These are phyloP conservation scores for Naganishia antarctica DNA, from an alignment of 768 basidiomycete species.

Conservation along the genomic window DNA sequence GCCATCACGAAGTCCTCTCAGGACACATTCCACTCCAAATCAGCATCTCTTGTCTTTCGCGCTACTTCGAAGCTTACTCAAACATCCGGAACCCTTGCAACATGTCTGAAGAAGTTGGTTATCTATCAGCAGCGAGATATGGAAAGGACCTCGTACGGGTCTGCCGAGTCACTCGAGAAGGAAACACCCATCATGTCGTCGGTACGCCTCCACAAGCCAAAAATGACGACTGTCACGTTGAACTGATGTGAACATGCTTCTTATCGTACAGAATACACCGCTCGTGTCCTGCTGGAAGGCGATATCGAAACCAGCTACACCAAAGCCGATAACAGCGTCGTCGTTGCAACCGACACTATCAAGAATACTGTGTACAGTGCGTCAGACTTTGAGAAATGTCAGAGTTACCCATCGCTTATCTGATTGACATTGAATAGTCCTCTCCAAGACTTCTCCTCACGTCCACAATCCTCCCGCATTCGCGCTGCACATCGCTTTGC, in stretches of 20 bases:
- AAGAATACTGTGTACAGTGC: conserved; percentile 51
- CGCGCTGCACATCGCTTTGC: conserved; percentile 76
- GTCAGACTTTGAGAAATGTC: conserved; percentile 21
- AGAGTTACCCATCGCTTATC: conserved; percentile 23
- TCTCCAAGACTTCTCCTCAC: conserved; percentile 85
- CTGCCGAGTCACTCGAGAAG: conserved; percentile 70
- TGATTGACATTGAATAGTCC: conserved; percentile 37
- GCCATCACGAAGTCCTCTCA: neutral
- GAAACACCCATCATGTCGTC: conserved; percentile 38
- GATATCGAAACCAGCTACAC: conserved; percentile 71
- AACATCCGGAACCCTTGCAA: neutral
- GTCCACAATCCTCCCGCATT: conserved; percentile 78
- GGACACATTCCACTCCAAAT: neutral
- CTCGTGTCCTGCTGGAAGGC: conserved; percentile 74
- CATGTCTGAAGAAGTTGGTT: conserved; percentile 31
- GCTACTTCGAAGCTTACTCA: no score
- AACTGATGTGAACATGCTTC: neutral
- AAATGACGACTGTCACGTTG: no score
- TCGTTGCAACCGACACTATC: conserved; percentile 86
- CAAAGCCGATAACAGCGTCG: conserved; percentile 69
- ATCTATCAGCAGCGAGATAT: conserved; percentile 41
- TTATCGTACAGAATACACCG: conserved; percentile 62
- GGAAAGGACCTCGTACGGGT: conserved; percentile 88
- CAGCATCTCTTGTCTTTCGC: neutral
- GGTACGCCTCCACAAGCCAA: conserved; percentile 1